phyloP scores from a whole-genome alignment of 129 eudicot genomes.

The Chrysanthemum makinoi region DNA sequence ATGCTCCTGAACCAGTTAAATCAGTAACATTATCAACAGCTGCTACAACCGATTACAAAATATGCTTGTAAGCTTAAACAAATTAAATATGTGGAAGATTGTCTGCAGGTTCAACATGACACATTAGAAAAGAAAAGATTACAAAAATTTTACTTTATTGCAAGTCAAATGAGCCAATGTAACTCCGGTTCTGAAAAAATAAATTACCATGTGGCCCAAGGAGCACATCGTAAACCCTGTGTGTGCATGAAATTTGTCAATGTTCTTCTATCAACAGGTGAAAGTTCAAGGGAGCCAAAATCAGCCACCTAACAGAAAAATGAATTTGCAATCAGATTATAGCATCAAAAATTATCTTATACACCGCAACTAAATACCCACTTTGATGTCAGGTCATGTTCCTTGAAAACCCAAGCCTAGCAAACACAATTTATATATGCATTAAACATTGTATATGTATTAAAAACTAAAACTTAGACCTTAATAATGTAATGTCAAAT shows the following conservation, averaged over 20 bases:
- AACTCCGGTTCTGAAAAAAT: not conserved
- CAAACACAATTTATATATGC: no score
- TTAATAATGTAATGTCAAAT: no score
- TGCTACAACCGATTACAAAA: constrained; percentile 81
- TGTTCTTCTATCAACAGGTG: constrained; percentile 98
- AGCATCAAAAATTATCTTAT: no score
- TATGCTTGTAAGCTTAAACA: constrained; percentile 89
- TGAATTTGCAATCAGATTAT: not conserved
- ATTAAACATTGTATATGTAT: no score
- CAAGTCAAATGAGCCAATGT: not conserved
- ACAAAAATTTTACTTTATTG: constrained; percentile 9
- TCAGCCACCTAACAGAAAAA: constrained; percentile 77
- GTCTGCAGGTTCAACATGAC: constrained; percentile 87
- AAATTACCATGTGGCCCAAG: constrained; percentile 85
- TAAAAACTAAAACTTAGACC: no score
- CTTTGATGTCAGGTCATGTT: no score
- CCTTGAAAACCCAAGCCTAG: no score
- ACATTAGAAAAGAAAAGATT: constrained; percentile 15
- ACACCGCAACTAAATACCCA: no score
- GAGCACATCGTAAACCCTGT: constrained; percentile 95
- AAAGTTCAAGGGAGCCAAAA: constrained; percentile 98
- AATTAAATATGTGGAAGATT: constrained; percentile 97
- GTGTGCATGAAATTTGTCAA: constrained; percentile 96
- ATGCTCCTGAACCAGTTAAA: constrained; percentile 70
- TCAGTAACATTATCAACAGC: constrained; percentile 71